phyloP scores from a whole-genome alignment of 192 early-diverging fungal genomes.

The Lunasporangiospora selenospora region DNA sequence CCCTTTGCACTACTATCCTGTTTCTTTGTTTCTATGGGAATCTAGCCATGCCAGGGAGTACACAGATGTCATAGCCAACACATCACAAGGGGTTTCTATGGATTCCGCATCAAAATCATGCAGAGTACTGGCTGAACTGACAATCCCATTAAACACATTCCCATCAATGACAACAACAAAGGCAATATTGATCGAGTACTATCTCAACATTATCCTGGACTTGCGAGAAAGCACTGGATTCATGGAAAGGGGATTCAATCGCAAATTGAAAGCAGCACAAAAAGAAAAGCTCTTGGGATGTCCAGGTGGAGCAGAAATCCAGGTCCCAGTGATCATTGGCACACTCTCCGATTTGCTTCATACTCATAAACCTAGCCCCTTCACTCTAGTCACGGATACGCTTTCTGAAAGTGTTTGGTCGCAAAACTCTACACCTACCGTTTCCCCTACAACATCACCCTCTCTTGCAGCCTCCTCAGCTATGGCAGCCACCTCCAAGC shows the following conservation, averaged over 20 bases:
- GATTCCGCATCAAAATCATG: conserved; percentile 7
- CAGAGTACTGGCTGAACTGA: conserved; percentile 13
- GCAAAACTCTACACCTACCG: no score
- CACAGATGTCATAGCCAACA: not conserved
- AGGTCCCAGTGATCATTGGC: conserved; percentile 23
- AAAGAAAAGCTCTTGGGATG: conserved; percentile 7
- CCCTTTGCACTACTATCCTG: no score
- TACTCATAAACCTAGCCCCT: not conserved
- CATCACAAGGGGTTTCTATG: conserved; percentile 4
- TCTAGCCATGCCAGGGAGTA: conserved; percentile 29
- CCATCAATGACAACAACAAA: conserved; percentile 19
- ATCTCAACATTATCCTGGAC: conserved; percentile 24
- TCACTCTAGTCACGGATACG: not conserved
- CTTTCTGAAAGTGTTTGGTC: not conserved
- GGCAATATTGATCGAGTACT: conserved; percentile 23
- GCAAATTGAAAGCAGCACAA: conserved; percentile 9
- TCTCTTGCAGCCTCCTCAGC: not conserved
- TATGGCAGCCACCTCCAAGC: not conserved
- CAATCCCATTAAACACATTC: conserved; percentile 13
- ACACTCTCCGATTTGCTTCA: conserved; percentile 16
- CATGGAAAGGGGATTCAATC: not conserved
- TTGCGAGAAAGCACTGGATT: conserved; percentile 21
- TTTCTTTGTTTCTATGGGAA: no score
- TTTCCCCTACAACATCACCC: not conserved
- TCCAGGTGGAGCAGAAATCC: conserved; percentile 22